Percentiles rank a stretch among this genome's conserved stretches.
phyloP scores from a whole-genome alignment of 148 eudicot genomes.

The Gaultheria prostrata region DNA sequence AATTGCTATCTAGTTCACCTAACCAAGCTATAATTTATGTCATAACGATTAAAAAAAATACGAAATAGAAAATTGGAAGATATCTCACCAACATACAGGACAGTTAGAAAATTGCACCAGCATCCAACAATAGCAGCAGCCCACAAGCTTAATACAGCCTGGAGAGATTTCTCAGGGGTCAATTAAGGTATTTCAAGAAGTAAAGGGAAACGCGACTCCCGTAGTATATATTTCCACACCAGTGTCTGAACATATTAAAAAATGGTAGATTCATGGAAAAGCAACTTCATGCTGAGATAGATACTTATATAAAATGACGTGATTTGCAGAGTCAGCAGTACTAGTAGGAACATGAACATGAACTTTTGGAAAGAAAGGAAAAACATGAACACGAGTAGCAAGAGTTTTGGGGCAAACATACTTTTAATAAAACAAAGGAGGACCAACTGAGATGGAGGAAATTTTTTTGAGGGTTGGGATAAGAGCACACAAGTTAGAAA shows the following conservation, averaged over 20 bases:
- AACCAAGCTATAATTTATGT: neutral
- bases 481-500: neutral
- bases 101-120: conserved; percentile 88
- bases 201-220: neutral
- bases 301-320: neutral
- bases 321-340: neutral
- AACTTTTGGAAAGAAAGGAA: neutral
- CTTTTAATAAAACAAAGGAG: neutral
- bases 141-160: conserved; percentile 60
- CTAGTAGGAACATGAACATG: neutral
- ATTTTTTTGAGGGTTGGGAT: no score
- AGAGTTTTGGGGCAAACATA: no score
- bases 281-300: neutral
- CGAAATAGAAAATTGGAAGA: neutral
- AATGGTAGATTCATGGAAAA: neutral
- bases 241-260: neutral
- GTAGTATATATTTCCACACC: neutral
- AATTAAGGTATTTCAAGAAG: conserved; percentile 2
- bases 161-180: neutral
- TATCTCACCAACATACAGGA: conserved; percentile 69
- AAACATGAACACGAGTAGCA: no score
- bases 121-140: conserved; percentile 75
- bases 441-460: neutral
- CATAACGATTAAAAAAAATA: neutral
- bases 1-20: neutral